Evolutionary conservation across 2,329 filamentous ascomycete genomes (phyloP).

Genomic region (Ophiostoma sp.): DNA sequence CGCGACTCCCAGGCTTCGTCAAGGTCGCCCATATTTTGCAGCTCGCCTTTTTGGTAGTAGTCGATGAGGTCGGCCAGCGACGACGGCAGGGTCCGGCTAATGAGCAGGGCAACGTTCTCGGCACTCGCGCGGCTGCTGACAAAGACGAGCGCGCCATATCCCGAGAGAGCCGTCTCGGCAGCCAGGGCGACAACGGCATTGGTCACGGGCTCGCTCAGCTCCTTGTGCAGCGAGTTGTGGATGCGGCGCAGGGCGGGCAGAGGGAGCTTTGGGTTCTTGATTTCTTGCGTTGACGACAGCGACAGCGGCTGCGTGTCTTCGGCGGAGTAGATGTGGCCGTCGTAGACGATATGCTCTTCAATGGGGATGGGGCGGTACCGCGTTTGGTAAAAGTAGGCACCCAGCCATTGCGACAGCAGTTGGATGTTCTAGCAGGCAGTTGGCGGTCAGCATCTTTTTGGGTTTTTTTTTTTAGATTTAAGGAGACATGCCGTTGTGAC

Average conservation of each 20-base stretch:
- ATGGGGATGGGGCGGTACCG: constrained; percentile 70
- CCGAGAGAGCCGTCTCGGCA: constrained; percentile 61
- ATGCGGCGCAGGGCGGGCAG: constrained; percentile 46
- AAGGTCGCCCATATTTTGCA: background rate
- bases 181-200: constrained; percentile 68
- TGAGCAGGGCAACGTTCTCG: constrained; percentile 62
- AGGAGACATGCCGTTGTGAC: constrained; percentile 27
- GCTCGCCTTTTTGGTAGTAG: background rate
- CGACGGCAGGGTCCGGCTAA: constrained; percentile 60
- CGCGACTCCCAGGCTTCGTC: constrained; percentile 50
- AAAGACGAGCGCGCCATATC: constrained; percentile 68
- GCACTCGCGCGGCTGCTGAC: constrained; percentile 63
- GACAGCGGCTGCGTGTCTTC: constrained; percentile 40
- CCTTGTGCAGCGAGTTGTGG: constrained; percentile 51
- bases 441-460: no score
- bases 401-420: constrained; percentile 63
- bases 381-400: constrained; percentile 66
- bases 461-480: no score
- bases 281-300: background rate
- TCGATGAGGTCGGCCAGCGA: constrained; percentile 37
- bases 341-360: constrained; percentile 67
- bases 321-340: constrained; percentile 61
- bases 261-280: background rate
- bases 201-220: constrained; percentile 58
- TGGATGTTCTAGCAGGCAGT: constrained; percentile 52